These are phyloP conservation scores for Tilletia setariae DNA, from an alignment of 1,284 basidiomycete genomes.

Conservation along the genomic window DNA sequence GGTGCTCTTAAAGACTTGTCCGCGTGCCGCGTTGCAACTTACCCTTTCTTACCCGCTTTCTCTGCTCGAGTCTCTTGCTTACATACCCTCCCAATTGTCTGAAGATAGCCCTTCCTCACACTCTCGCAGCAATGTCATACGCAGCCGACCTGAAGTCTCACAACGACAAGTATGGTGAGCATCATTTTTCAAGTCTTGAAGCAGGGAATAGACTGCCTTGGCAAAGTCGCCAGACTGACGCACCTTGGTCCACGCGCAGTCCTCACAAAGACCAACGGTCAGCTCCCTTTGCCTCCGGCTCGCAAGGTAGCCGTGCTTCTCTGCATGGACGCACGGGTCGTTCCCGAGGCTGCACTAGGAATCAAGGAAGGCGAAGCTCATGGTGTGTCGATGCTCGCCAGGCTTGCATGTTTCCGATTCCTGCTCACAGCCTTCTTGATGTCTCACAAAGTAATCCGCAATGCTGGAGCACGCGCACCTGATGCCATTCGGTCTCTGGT, in stretches of 20 bases:
- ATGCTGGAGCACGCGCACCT: slow-evolving; percentile 20
- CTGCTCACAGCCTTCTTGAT: too few species aligned
- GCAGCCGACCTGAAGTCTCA: slow-evolving; percentile 8
- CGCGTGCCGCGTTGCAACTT: too few species aligned
- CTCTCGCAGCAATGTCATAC: neutral
- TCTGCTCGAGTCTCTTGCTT: neutral
- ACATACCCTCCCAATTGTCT: too few species aligned
- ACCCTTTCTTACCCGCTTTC: too few species aligned
- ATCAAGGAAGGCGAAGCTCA: slow-evolving; percentile 24
- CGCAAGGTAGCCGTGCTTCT: slow-evolving; percentile 12
- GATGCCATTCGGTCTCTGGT: slow-evolving; percentile 21
- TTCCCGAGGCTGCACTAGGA: slow-evolving; percentile 15
- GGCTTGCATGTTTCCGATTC: too few species aligned
- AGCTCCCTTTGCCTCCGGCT: slow-evolving; percentile 8
- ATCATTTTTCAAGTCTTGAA: too few species aligned
- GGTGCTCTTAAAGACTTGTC: too few species aligned
- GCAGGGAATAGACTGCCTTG: neutral
- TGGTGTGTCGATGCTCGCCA: too few species aligned
- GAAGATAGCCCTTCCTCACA: too few species aligned
- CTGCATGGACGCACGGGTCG: slow-evolving; percentile 12
- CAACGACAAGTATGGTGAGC: slow-evolving; percentile 15
- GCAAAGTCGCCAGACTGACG: neutral
- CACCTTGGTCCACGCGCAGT: neutral
- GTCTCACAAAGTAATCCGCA: slow-evolving; percentile 15
- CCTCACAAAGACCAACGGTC: slow-evolving; percentile 12